A percentile compares a stretch with the other conserved stretches of the same genome.
These are phyloP conservation scores for Miamiensis avidus DNA, from an alignment of 169 alveolate species.

Conservation along the genomic window DNA sequence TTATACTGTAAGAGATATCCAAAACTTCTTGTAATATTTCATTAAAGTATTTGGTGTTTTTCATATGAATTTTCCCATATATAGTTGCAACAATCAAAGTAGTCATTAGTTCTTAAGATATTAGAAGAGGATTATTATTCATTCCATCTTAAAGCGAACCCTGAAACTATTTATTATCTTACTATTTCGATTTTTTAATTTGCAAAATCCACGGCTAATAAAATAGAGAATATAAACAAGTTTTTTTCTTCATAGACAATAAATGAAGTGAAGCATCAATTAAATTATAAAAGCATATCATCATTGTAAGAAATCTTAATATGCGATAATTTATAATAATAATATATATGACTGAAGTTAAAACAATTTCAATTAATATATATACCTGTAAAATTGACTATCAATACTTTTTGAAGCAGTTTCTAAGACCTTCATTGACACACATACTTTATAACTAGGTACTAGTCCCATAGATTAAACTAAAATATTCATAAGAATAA, in stretches of 20 bases:
- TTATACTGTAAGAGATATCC: constrained; percentile 17
- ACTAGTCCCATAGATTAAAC: background rate
- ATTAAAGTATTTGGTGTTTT: background rate
- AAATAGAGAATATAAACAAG: constrained; percentile 24
- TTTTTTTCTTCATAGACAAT: background rate
- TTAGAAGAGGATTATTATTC: background rate
- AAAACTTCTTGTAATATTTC: constrained; percentile 2
- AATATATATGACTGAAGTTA: background rate
- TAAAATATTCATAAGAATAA: constrained; percentile 5
- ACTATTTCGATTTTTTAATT: background rate
- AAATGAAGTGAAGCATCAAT: constrained; percentile 4
- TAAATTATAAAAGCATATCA: constrained; percentile 10
- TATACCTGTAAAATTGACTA: constrained; percentile 1
- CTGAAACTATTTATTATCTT: background rate
- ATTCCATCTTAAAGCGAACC: background rate
- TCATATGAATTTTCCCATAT: constrained; percentile 1
- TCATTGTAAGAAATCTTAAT: constrained; percentile 6
- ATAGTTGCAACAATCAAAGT: constrained; percentile 14
- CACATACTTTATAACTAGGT: constrained; percentile 1
- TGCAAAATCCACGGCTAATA: constrained; percentile 12
- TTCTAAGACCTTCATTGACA: constrained; percentile 22
- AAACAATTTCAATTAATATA: no score
- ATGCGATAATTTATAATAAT: background rate
- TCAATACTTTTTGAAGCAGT: constrained; percentile 1
- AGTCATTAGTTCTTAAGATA: constrained; percentile 4